These are phyloP conservation scores for Zymoseptoria pseudotritici DNA, from an alignment of 2,329 filamentous ascomycete genomes.

Conservation along the genomic window DNA sequence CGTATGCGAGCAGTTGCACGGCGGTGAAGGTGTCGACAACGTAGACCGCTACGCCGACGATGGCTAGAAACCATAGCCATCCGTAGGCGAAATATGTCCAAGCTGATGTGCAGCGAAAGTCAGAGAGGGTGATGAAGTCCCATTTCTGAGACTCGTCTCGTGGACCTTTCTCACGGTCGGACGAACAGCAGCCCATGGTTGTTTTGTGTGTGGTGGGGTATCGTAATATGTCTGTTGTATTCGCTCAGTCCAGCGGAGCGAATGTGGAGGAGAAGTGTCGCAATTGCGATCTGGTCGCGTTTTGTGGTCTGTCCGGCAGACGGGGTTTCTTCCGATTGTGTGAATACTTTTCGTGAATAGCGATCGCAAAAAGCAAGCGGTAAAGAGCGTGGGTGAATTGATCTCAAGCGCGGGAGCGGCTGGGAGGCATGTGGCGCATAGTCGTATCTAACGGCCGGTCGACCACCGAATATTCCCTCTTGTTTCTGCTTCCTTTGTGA, in stretches of 20 bases:
- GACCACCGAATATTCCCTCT: not conserved
- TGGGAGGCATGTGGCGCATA: slow-evolving; percentile 13
- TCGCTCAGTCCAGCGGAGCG: slow-evolving; percentile 13
- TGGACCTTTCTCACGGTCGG: slow-evolving; percentile 30
- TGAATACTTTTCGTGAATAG: not conserved
- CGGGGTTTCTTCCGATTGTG: slow-evolving; percentile 5
- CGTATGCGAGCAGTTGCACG: slow-evolving; percentile 80
- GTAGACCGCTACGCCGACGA: slow-evolving; percentile 78
- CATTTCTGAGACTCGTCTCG: slow-evolving; percentile 55
- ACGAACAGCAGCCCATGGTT: slow-evolving; percentile 29
- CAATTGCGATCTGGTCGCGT: slow-evolving; percentile 1
- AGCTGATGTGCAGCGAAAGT: slow-evolving; percentile 80
- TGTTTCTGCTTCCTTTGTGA: not conserved
- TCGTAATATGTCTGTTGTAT: not conserved
- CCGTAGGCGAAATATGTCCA: slow-evolving; percentile 71
- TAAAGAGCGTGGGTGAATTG: slow-evolving; percentile 7
- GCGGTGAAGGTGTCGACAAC: slow-evolving; percentile 88
- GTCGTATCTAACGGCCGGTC: not conserved
- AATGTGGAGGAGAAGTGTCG: not conserved
- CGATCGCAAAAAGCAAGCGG: not conserved
- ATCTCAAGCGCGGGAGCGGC: slow-evolving; percentile 5
- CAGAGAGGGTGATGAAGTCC: slow-evolving; percentile 71
- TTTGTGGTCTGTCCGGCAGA: slow-evolving; percentile 17
- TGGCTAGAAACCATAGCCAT: slow-evolving; percentile 73
- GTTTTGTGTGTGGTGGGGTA: not conserved